Percentiles rank a stretch among this genome's conserved stretches.
These are phyloP conservation scores for Selaginella tamariscina DNA, from an alignment of 75 land plant species.

Conservation along the genomic window DNA sequence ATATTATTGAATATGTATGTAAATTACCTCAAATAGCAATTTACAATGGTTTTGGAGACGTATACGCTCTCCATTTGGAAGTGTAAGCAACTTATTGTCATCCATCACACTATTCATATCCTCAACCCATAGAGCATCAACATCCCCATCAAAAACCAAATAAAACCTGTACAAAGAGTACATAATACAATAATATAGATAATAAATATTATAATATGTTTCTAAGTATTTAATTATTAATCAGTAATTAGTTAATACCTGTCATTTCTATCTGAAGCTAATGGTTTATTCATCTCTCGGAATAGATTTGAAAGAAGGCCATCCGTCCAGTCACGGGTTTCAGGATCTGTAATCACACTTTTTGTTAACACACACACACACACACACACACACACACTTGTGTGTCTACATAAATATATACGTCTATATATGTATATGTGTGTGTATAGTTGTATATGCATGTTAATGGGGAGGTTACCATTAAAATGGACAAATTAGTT, in stretches of 20 bases:
- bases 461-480: too few relatives aligned
- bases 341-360: slow-evolving; percentile 19
- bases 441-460: slow-evolving; percentile 19
- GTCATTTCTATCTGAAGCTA: slow-evolving; percentile 11
- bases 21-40: slow-evolving; percentile 24
- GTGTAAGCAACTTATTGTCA: slow-evolving; percentile 31
- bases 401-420: background rate
- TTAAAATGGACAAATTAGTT: too few relatives aligned
- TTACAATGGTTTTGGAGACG: slow-evolving; percentile 32
- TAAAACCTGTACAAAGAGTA: slow-evolving; percentile 18
- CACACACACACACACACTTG: background rate
- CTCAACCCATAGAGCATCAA: slow-evolving; percentile 33
- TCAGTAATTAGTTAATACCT: too few relatives aligned
- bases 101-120: slow-evolving; percentile 38
- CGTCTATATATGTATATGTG: too few relatives aligned
- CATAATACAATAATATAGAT: too few relatives aligned
- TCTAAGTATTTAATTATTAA: too few relatives aligned
- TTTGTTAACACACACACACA: background rate
- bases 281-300: slow-evolving; percentile 28
- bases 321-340: slow-evolving; percentile 35
- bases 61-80: slow-evolving; percentile 33
- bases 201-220: too few relatives aligned
- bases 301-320: slow-evolving; percentile 24
- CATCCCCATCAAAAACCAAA: slow-evolving; percentile 32
- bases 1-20: background rate